Conservation (phyloP, 768 basidiomycete genomes). For the Rhodotorula toruloides region DNA sequence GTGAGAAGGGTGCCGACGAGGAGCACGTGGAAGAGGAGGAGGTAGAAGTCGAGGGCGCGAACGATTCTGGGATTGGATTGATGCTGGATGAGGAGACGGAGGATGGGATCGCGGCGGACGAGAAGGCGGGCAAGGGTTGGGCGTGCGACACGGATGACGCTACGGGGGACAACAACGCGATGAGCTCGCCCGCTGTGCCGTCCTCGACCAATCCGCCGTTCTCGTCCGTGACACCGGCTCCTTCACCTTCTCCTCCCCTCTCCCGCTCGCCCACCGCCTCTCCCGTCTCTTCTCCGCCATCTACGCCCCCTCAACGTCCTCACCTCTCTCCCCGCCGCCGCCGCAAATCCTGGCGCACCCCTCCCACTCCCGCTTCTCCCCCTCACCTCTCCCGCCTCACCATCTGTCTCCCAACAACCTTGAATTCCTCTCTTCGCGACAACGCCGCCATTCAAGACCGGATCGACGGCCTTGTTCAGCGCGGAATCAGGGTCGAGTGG, state of each 20-base stretch:
- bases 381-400: background rate
- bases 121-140: background rate
- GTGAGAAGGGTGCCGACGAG: background rate
- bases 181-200: background rate
- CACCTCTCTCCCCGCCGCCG: background rate
- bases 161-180: background rate
- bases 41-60: background rate
- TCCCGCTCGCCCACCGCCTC: background rate
- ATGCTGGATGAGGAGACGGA: background rate
- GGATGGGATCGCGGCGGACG: background rate
- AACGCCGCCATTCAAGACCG: background rate
- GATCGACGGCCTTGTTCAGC: background rate
- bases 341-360: background rate
- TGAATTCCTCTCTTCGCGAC: background rate
- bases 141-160: background rate
- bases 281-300: background rate
- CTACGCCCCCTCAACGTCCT: background rate
- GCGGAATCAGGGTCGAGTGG: slow-evolving; percentile 4
- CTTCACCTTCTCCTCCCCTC: background rate
- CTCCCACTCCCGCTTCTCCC: background rate
- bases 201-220: background rate
- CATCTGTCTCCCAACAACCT: background rate
- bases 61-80: background rate
- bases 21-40: background rate
- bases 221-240: background rate